These are phyloP conservation scores for Pythium rishiriense DNA, from an alignment of 352 stramenopile genomes.

Conservation along the genomic window DNA sequence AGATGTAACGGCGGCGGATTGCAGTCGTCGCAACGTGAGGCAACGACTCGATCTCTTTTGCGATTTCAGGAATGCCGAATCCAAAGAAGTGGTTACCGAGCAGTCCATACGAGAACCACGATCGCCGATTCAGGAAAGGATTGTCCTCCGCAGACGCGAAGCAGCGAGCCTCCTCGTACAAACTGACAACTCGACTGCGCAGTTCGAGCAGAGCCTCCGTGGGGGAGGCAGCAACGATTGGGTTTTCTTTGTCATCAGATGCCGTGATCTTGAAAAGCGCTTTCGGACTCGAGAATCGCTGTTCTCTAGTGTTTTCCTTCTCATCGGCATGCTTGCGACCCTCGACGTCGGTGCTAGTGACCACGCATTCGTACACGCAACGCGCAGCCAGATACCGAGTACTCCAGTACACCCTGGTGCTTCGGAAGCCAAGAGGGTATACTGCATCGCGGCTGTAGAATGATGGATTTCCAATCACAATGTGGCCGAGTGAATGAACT, in stretches of 20 bases:
- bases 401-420: conserved; percentile 94
- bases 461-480: conserved; percentile 72
- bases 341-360: conserved; percentile 81
- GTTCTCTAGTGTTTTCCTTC: conserved; percentile 25
- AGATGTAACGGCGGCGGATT: conserved; percentile 48
- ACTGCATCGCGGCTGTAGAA: conserved; percentile 90
- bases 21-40: conserved; percentile 71
- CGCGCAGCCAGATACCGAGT: conserved; percentile 45
- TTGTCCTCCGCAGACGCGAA: conserved; percentile 53
- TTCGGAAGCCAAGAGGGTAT: conserved; percentile 88
- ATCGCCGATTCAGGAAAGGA: conserved; percentile 71
- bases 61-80: conserved; percentile 69
- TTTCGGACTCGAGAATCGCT: conserved; percentile 19
- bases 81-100: conserved; percentile 83
- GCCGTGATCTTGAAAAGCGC: conserved; percentile 79
- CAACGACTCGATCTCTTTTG: conserved; percentile 66
- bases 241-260: conserved; percentile 63
- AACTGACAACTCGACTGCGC: conserved; percentile 63
- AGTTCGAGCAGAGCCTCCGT: conserved; percentile 76
- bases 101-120: conserved; percentile 82
- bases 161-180: conserved; percentile 59
- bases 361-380: conserved; percentile 91
- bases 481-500: conserved; percentile 76
- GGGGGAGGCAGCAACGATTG: conserved; percentile 62
- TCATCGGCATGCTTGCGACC: conserved; percentile 34